Evolutionary conservation across 345 rosid genomes (phyloP).

Genomic region (Eucalyptus erythrocorys): DNA sequence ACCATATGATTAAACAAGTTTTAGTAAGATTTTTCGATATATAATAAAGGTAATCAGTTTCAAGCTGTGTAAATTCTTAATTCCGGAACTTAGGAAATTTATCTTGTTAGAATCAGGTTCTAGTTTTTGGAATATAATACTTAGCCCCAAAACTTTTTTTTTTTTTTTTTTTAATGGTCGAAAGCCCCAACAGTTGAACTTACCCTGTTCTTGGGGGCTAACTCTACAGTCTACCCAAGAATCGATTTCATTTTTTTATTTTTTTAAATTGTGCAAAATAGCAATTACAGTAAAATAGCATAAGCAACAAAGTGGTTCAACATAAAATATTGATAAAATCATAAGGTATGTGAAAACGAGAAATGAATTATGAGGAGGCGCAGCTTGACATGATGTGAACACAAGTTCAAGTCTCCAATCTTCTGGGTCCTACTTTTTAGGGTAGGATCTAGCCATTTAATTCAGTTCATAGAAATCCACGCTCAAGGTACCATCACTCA

Average conservation of each 20-base stretch:
- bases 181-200: too few species aligned
- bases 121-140: neutral
- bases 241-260: neutral
- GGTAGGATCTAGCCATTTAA: neutral
- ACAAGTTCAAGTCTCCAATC: neutral
- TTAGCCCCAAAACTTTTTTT: too few species aligned
- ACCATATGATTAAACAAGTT: neutral
- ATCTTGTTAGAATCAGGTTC: fast-evolving
- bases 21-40: neutral
- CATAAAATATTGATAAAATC: fast-evolving
- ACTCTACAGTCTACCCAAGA: fast-evolving
- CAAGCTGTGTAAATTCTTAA: fast-evolving
- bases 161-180: too few species aligned
- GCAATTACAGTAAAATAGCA: neutral
- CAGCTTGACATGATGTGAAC: too few species aligned
- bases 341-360: too few species aligned
- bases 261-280: neutral
- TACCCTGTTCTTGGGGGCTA: fast-evolving
- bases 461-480: neutral
- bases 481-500: neutral
- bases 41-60: fast-evolving
- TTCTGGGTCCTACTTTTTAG: neutral
- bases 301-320: neutral
- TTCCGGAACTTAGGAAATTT: fast-evolving
- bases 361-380: too few species aligned